Base-by-base conservation (phyloP, 23 red algal genomes). In the Gracilaria vermiculophylla region DNA sequence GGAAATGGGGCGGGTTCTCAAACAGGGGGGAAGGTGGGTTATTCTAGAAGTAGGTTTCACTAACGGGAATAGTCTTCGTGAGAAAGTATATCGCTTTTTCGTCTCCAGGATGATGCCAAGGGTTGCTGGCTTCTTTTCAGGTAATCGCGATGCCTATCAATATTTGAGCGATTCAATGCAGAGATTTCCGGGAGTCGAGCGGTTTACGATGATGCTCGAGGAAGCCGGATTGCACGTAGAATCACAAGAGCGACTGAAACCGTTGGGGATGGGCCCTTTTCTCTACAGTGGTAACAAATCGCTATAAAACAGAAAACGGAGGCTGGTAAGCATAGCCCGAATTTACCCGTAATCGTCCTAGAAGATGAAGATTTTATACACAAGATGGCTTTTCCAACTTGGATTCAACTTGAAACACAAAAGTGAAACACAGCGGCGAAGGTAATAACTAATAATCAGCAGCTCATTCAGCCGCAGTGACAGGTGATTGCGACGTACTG, bases 1-100 rank as follows among this genome's bases (percentile, higher is more conserved):
- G 15, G 96, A 98, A 53, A 92, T 98, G 45, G 57, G 27, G 4
- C 77, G 96, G 1, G 92, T 98, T 20, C 88, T 98, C 20, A 62
- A 23, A 10, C 50, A 27, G 27, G 25, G 34, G 24, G 86, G 71
- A 41, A 76, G 40, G 31, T 82, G 94, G 44, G 82, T 83, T 19
- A 81, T 98, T 27, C 48, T 98, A 23, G 96, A 98, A 77, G 34
- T 92, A 0, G 69, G 64, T 16, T 77, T 84, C 37, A 56, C 89
- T 20, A 72, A 36, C 0, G 77, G 52, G 5, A 14, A 43, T 24
- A 40, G 57, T 1, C 45, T 81, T 31, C 51, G 51, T 19, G 82
- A 81, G 28, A 11, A 64, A 33, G 56, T 53, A 15, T 54, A 74
- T 27, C 55, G 82, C 16, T 2, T 90, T 5, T 98, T 95, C 80